Base-by-base conservation (phyloP, 2,329 filamentous ascomycete species). In the Fusarium udum region DNA sequence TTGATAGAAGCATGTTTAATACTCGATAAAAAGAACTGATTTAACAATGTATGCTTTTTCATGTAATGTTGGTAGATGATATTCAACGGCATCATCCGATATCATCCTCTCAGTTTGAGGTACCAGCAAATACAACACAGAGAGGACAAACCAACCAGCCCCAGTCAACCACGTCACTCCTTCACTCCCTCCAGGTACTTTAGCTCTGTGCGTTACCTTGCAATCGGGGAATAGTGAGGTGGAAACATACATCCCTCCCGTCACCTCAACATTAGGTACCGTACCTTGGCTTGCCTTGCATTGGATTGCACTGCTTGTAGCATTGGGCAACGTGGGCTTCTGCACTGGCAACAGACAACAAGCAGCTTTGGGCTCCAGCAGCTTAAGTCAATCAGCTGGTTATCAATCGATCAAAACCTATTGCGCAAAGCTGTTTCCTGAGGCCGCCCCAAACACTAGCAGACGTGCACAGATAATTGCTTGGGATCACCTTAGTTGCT, bases 101-200 rank as follows among this genome's bases (percentile, higher is more conserved):
- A 43, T 34, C 34, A 51, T 51, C 24, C 48, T 42, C 46, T 37
- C 26, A 42, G 22, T 57, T 39, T 52, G 61, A 69, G 43, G 64
- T 51, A 67, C 39, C 45, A 46, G 34, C 28, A 36, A 55, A 28
- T 53, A 64, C 55, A 58, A 40, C 37, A 61, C 66, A 67, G 56
- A 52, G 39, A 67, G 31, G 16, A 63, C 56, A 40, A 56, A 48
- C 65, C 64, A 55, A 55, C 52, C 69, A 74, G 71, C 72, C 70
- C 59, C 61, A 43, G 61, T 75, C 66, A 65, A 75, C 72, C 72
- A 75, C 72, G 72, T 75, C 72, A 75, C 72, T 75, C 70, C 22
- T 40, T 34, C 67, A 75, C 72, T 75, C 70, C 32, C 46, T 45
- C 62, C 36, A 45, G 43, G 48, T 62, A 63, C 71, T 31, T 45